Base-by-base conservation (phyloP, 768 basidiomycete species). In the Chalciporus pseudorubinellus region DNA sequence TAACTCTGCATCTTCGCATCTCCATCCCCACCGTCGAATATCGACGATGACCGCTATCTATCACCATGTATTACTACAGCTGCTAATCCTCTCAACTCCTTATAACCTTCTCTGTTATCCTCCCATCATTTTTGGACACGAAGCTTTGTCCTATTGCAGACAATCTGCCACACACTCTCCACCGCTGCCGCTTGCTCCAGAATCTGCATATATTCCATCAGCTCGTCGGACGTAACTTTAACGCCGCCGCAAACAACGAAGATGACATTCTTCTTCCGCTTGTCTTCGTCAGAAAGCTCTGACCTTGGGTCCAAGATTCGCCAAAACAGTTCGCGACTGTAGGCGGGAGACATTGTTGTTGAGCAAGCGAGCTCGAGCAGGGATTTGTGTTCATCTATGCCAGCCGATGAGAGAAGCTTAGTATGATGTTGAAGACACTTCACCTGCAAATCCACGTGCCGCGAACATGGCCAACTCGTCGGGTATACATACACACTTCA, bases 351-450 rank as follows among this genome's bases (percentile, higher is more conserved):
- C 8, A 92, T 73, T 3, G 88, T 82, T 8, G 85, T 82, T 6
- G 87, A 75, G 56, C 88, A 89, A 2, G 89, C 84, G 20, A 91
- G 73, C 59, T 92, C 88, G 10, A 87, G 80, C 21, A 90, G 72
- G 50, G 83, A 71, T 65, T 87, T 88, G 61, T 91, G 88, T 52
- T 89, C 86, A 55, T 87, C 89, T 87, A 57, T 13, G 13, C 22
- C 7, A 39, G 16, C 16, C 7, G 10, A 42, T 60, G 11, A 51
- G 50, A 22, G 10, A 29, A 18, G 36, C 18, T 29, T 39, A 41
- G 18, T 5, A 44, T 4, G 21, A 52, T 53, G 21, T 26, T 19
- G 8, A 8, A 49, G 22, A 33, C 18, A 11, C 16, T 78, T 56
- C 59, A 89, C 88, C 77, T 57, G 83, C 79, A 59, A 90, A 87